Base-by-base conservation (phyloP, 306 rosid genomes). In the Quercus mongolica region DNA sequence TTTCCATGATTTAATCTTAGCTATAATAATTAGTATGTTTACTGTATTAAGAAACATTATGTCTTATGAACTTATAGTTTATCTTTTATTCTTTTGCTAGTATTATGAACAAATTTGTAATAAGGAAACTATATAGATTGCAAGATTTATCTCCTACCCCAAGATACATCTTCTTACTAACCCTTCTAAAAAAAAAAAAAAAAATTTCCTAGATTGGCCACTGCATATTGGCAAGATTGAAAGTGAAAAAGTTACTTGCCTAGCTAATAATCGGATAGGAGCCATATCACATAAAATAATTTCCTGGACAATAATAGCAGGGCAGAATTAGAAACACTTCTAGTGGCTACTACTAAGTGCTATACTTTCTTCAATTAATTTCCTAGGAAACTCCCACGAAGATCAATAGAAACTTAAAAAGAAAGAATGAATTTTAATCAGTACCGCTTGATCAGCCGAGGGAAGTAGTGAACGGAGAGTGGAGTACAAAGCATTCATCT, bases 391-490 rank as follows among this genome's bases (percentile, higher is more conserved):
- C 46, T 14, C 46, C 15, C 2, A 54, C 18, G 18, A 20, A 30
- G 31, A 41, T 3, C 17, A 7, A 55, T 54, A 3, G 17, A 55
- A 18, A 33, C 19, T 41, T 8, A 17, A 18, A 30, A 10, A 76
- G 52, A 26, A 46, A 71, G 13, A 69, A 23, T 6, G 14, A 49
- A 13, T 11, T 0, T 1, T 15, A 49, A 2, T 11, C 18, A 1
- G 35, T 90, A 92, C 97, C 89, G 26, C 74, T 73, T 89, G 92
- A 62, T 92, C 89, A 0, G 89, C 1, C 8, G 75, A 12, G 1
- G 97, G 97, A 76, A 94, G 90, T 28, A 94, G 84, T 1, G 92
- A 77, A 23, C 94, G 95, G 15, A 94, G 86, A 21, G 97, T 91
- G 2, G 91, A 85, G 67, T 87, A 90, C 84, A 92, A 74, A 75